Evolutionary conservation across 2,329 filamentous ascomycete species (phyloP).

Genomic region (Ceratocystis cubensis): DNA sequence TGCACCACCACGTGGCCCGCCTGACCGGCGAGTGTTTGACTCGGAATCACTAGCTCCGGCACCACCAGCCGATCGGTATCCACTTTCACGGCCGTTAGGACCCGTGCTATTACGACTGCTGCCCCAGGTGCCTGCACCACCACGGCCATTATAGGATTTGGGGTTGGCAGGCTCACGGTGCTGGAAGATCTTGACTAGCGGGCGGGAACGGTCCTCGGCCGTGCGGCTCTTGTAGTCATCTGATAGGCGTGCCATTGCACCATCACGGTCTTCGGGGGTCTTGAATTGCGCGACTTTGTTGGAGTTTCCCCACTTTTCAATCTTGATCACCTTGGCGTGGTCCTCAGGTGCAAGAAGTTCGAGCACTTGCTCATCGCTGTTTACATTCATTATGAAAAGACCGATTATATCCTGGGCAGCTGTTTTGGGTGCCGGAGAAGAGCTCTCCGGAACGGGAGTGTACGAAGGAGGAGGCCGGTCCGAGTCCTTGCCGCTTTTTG

Average conservation of each 20-base stretch:
- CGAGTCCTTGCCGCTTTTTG: constrained; percentile 37
- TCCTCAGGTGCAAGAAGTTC: constrained; percentile 76
- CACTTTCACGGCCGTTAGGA: constrained; percentile 45
- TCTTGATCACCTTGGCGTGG: constrained; percentile 62
- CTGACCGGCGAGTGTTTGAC: constrained; percentile 36
- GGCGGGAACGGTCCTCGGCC: constrained; percentile 62
- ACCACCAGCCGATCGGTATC: constrained; percentile 66
- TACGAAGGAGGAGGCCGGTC: constrained; percentile 40
- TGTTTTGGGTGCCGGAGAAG: constrained; percentile 46
- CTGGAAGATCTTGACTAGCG: constrained; percentile 72
- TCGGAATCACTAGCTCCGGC: constrained; percentile 57
- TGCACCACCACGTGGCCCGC: constrained; percentile 44
- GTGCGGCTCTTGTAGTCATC: constrained; percentile 63
- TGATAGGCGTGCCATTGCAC: constrained; percentile 60
- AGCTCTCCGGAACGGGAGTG: constrained; percentile 37
- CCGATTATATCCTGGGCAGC: constrained; percentile 58
- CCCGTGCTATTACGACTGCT: constrained; percentile 51
- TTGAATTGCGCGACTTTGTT: constrained; percentile 83
- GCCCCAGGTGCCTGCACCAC: constrained; percentile 56
- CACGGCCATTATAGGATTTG: constrained; percentile 44
- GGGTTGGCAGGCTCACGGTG: constrained; percentile 40
- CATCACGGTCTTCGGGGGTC: constrained; percentile 65
- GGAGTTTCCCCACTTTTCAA: constrained; percentile 65
- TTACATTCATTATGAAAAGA: constrained; percentile 80
- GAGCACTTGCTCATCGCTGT: constrained; percentile 68